Evolutionary conservation across 2,329 filamentous ascomycete species (phyloP), one percentile per base, ranked within the genome.

Genomic region (Didymella glomerata): DNA sequence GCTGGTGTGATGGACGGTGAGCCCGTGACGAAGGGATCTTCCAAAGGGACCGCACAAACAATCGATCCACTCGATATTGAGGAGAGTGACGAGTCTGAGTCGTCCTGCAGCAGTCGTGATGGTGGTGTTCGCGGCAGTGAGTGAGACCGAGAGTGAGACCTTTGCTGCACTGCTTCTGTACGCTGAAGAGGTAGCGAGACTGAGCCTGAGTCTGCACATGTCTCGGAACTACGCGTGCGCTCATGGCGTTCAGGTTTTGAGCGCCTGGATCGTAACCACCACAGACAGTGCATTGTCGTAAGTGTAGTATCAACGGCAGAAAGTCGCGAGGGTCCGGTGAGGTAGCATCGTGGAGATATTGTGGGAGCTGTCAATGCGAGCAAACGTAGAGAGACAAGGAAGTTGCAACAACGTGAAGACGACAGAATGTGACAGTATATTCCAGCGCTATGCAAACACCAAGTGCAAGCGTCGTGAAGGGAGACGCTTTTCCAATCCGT

Each of bases 381-480:
- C 50, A 54, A 50, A 54, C 46, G 11, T 32, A 42, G 25, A 18
- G 20, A 27, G 18, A 49, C 18, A 59, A 41, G 44, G 44, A 46
- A 24, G 32, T 41, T 30, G n/a, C 27, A 11, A 11, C n/a, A 34
- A 49, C 38, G 25, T 46, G 44, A 27, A 32, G 41, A 50, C 24
- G 41, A 50, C 22, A 54, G 46, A 54, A 54, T 40, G 34, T 59
- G 41, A 54, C 40, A 54, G 50, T 59, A 45, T 54, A 59, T 59
- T 59, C 56, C 56, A 50, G 46, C 50, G 50, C 56, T 59, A 59
- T 59, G 56, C 56, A 59, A 59, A 59, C 34, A 59, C 47, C 56
- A 54, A 54, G 50, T 47, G 34, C 40, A 50, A 51, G 50, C 56
- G 56, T 54, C 50, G 30, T 54, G 47, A 50, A 42, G 46, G 27